Evolutionary conservation across 2,329 filamentous ascomycete genomes (phyloP).

Genomic region (Talaromyces atroroseus): DNA sequence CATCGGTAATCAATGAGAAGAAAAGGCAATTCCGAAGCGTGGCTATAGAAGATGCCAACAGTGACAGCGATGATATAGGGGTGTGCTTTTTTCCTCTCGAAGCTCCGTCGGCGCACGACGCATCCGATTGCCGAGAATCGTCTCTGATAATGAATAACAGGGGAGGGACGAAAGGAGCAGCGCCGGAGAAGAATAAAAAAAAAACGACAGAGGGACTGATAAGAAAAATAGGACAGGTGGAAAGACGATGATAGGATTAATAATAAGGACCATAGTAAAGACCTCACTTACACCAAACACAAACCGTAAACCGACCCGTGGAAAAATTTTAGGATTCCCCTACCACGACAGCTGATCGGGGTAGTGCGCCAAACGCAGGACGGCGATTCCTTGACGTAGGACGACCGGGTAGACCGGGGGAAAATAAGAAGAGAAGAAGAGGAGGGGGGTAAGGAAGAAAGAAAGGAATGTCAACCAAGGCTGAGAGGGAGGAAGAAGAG

Average conservation of each 20-base stretch:
- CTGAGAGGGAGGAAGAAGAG: slow-evolving; percentile 9
- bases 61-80: slow-evolving; percentile 15
- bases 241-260: background rate
- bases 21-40: background rate
- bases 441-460: slow-evolving; percentile 10
- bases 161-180: background rate
- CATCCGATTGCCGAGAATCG: slow-evolving; percentile 4
- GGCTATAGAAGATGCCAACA: slow-evolving; percentile 13
- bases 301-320: slow-evolving; percentile 16
- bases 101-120: slow-evolving; percentile 7
- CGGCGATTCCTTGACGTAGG: slow-evolving; percentile 21
- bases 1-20: background rate
- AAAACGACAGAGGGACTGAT: background rate
- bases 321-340: slow-evolving; percentile 19
- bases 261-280: background rate
- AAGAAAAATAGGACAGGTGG: background rate
- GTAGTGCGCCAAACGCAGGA: slow-evolving; percentile 20
- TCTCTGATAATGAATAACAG: background rate
- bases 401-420: slow-evolving; percentile 16
- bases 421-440: slow-evolving; percentile 23
- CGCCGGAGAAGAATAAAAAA: background rate
- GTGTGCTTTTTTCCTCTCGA: background rate
- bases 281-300: slow-evolving; percentile 1
- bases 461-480: slow-evolving; percentile 5
- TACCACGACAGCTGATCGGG: slow-evolving; percentile 28